Evolutionary conservation across 805 yeast genomes (phyloP).

Genomic region (Yarrowia porcina): DNA sequence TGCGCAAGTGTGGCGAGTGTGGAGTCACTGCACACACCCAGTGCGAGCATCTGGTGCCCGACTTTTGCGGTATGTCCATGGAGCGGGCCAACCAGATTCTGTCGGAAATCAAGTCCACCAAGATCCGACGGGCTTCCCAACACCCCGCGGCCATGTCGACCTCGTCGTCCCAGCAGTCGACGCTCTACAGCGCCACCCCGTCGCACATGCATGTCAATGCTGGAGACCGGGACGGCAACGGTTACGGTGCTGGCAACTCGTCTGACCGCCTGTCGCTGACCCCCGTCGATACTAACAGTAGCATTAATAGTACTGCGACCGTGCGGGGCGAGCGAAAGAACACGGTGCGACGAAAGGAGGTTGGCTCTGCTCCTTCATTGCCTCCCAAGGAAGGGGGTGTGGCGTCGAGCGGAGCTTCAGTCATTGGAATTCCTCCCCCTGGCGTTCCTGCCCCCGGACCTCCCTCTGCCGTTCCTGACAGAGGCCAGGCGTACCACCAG

Average conservation of each 20-base stretch:
- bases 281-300: conserved; percentile 22
- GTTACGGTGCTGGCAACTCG: not conserved
- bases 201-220: conserved; percentile 1
- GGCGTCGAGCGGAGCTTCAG: not conserved
- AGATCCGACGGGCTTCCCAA: conserved; percentile 39
- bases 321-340: conserved; percentile 29
- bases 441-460: conserved; percentile 5
- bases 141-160: not conserved
- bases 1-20: conserved; percentile 84
- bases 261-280: conserved; percentile 3
- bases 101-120: conserved; percentile 75
- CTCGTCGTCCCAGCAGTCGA: not conserved
- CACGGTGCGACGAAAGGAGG: conserved; percentile 35
- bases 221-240: not conserved
- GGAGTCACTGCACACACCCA: conserved; percentile 91
- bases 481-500: conserved; percentile 22
- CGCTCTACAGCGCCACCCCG: conserved; percentile 30
- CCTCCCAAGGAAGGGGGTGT: conserved; percentile 7
- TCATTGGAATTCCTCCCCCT: not conserved
- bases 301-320: conserved; percentile 13
- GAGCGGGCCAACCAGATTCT: conserved; percentile 90
- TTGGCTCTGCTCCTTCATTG: conserved; percentile 31
- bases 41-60: conserved; percentile 94
- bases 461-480: conserved; percentile 3
- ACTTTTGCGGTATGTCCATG: conserved; percentile 98